Conservation (phyloP, 495 filamentous ascomycete species). For the Hyaloscypha bicolor region DNA sequence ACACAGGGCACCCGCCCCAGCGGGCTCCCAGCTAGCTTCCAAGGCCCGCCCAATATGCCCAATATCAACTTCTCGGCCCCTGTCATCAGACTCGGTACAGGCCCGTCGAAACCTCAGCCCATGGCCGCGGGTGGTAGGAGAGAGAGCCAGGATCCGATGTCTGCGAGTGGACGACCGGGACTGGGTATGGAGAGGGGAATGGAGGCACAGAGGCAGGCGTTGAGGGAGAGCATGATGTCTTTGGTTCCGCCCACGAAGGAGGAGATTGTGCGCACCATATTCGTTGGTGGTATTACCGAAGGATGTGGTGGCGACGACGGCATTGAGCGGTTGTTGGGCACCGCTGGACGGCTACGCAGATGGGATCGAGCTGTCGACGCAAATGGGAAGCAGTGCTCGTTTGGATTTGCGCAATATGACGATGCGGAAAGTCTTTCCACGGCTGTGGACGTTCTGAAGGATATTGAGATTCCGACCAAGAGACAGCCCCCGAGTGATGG, state of each 20-base stretch:
- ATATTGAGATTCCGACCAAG: constrained; percentile 83
- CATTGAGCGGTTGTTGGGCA: constrained; percentile 77
- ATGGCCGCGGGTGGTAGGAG: constrained; percentile 48
- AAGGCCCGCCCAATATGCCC: constrained; percentile 88
- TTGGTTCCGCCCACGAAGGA: constrained; percentile 85
- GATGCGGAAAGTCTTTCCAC: constrained; percentile 86
- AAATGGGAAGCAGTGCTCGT: constrained; percentile 80
- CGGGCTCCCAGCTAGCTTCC: constrained; percentile 81
- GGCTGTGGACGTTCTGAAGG: constrained; percentile 83
- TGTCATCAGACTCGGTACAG: constrained; percentile 86
- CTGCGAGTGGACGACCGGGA: constrained; percentile 61
- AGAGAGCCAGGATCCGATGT: constrained; percentile 38
- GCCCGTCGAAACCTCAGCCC: constrained; percentile 65
- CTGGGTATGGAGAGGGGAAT: constrained; percentile 64
- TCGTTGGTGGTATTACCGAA: constrained; percentile 83
- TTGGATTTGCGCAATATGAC: constrained; percentile 97
- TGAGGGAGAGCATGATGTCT: constrained; percentile 75
- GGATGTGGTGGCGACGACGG: constrained; percentile 77
- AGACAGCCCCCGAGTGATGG: constrained; percentile 57
- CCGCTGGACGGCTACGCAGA: constrained; percentile 75
- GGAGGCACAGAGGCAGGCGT: constrained; percentile 68
- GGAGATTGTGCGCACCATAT: constrained; percentile 88
- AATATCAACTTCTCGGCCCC: constrained; percentile 98
- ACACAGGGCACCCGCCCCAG: constrained; percentile 73
- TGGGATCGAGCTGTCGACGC: constrained; percentile 86